Evolutionary conservation across 148 eudicot genomes (phyloP), one percentile per base, ranked within the genome.

Genomic region (Rhododendron ferrugineum): DNA sequence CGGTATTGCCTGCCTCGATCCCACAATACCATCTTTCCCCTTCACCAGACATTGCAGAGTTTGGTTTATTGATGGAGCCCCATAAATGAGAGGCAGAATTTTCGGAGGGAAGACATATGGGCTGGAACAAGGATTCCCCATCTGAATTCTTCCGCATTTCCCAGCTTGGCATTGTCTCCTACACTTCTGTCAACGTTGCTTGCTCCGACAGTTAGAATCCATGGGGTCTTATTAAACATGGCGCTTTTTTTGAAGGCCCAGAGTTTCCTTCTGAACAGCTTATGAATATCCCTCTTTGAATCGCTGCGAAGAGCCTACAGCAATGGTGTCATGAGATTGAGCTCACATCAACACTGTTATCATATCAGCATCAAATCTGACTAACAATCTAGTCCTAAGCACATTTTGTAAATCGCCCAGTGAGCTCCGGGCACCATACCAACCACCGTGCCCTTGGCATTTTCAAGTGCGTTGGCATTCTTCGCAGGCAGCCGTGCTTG

Each of bases 161-260:
- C 85, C 2, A 85, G 60, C 83, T 77, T 84, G 3, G 37, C 87
- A 4, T 44, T 40, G 20, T 88, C 90, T 20, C 56, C 81, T 56
- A 93, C 83, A 1, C 78, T 80, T 23, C 94, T 60, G 44, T 90
- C 94, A 0, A 89, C 78, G 1, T 89, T 88, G 52, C 93, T 88
- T 2, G 95, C 92, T 3, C 90, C 92, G 28, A 89, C 77, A 0
- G 91, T 88, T 4, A 88, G 84, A 18, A 90, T 44, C 94, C 94
- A 93, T 3, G 95, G 95, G 4, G 92, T 87, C 2, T 11, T 72
- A 42, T 89, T 90, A 4, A 78, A 5, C 4, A 89, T 30, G 4
- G 82, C 3, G 15, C 64, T 15, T 0, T 1, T 60, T 60, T 1
- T 30, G 23, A 7, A 9, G 89, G 91, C 3, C 93, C 93, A 0